These are phyloP conservation scores for Claviceps monticola DNA, from an alignment of 2,329 filamentous ascomycete genomes.

Conservation along the genomic window DNA sequence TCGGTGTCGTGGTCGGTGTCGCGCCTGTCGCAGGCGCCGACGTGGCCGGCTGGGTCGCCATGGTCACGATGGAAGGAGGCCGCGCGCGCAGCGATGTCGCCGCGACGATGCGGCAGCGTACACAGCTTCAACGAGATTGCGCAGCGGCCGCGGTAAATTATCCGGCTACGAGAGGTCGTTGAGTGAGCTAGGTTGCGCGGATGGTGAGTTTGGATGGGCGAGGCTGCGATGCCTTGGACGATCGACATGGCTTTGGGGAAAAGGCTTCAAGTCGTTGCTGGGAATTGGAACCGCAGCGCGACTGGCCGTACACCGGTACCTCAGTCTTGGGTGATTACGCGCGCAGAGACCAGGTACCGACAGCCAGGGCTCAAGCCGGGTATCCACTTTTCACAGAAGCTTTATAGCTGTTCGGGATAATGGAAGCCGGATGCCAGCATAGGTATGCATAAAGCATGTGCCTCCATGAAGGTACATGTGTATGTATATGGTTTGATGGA, in stretches of 20 bases:
- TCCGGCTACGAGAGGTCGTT: conserved; percentile 7
- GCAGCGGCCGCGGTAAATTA: conserved; percentile 5
- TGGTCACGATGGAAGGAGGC: conserved; percentile 18
- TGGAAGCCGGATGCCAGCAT: too few species aligned
- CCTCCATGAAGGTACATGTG: too few species aligned
- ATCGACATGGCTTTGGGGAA: conserved; percentile 6
- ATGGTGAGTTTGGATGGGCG: conserved; percentile 1
- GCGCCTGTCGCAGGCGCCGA: conserved; percentile 20
- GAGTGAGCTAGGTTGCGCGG: conserved; percentile 7
- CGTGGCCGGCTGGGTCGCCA: conserved; percentile 31
- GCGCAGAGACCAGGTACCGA: conserved; percentile 8
- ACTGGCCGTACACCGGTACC: too few species aligned
- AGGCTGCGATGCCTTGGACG: conserved; percentile 5
- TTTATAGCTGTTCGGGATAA: neutral
- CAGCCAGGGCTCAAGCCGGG: neutral
- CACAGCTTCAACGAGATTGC: conserved; percentile 2
- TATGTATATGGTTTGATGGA: too few species aligned
- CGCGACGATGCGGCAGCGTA: conserved; percentile 21
- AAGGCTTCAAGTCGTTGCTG: conserved; percentile 14
- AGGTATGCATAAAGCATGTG: too few species aligned
- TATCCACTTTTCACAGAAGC: neutral
- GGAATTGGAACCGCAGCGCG: conserved; percentile 7
- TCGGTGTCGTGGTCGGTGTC: conserved; percentile 14
- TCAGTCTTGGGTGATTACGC: too few species aligned
- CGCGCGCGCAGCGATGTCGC: conserved; percentile 20